Conservation (phyloP, 106 monocot species). For the Vanilla planifolia region DNA sequence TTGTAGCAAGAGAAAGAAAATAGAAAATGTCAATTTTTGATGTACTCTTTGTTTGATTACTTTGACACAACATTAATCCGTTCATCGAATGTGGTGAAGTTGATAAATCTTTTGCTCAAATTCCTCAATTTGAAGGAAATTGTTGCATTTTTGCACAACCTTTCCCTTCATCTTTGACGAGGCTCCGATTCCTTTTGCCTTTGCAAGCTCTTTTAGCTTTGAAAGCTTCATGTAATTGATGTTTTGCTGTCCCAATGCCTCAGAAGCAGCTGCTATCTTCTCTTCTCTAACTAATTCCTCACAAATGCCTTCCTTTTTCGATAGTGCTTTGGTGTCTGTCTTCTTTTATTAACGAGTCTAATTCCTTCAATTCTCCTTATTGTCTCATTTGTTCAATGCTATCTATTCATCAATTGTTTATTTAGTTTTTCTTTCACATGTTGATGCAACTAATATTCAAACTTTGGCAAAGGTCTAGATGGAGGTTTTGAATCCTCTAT, state of each 20-base stretch:
- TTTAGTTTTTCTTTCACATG: too few relatives aligned
- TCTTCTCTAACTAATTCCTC: too few relatives aligned
- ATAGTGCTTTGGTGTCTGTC: too few relatives aligned
- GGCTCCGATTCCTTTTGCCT: conserved; percentile 38
- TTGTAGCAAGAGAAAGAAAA: too few relatives aligned
- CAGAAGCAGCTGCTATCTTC: not conserved
- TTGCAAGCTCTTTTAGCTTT: conserved; percentile 65
- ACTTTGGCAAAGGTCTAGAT: conserved; percentile 40
- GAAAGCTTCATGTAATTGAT: conserved; percentile 48
- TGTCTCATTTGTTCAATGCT: not conserved
- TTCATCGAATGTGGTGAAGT: too few relatives aligned
- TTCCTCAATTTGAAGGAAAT: too few relatives aligned
- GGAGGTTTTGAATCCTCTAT: conserved; percentile 9
- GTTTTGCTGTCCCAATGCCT: conserved; percentile 12
- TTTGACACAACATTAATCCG: too few relatives aligned
- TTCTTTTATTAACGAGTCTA: too few relatives aligned
- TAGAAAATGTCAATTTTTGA: too few relatives aligned
- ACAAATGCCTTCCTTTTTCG: too few relatives aligned
- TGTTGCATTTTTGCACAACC: conserved; percentile 43
- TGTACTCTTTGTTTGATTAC: too few relatives aligned
- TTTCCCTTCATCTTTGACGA: conserved; percentile 61
- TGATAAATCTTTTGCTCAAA: too few relatives aligned
- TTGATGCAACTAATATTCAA: conserved; percentile 27
- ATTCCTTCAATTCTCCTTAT: not conserved
- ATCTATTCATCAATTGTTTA: not conserved